phyloP scores from a whole-genome alignment of 2,329 filamentous ascomycete species.

The Aureobasidium namibiae region DNA sequence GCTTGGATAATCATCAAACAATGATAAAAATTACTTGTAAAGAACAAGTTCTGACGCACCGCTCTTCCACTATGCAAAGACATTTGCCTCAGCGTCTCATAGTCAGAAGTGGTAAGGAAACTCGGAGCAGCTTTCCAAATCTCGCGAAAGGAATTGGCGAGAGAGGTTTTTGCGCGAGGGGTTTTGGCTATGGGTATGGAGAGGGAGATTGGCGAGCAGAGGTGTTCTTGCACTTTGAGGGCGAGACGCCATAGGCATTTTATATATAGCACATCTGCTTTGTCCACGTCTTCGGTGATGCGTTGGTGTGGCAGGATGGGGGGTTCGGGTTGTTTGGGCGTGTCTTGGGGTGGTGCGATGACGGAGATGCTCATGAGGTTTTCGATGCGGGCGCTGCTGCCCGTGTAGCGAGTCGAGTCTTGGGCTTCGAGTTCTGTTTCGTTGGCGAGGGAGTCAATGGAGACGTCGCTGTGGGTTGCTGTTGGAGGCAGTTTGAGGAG shows the following conservation, averaged over 20 bases:
- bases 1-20: constrained; percentile 73
- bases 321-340: constrained; percentile 25
- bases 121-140: constrained; percentile 67
- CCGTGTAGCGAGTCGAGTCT: constrained; percentile 41
- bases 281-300: constrained; percentile 24
- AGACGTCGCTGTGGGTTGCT: constrained; percentile 71
- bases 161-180: constrained; percentile 58
- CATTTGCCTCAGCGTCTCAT: constrained; percentile 49
- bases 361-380: constrained; percentile 45
- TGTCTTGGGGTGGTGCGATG: constrained; percentile 32
- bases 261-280: constrained; percentile 47
- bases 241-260: constrained; percentile 71
- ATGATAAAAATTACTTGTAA: constrained; percentile 77
- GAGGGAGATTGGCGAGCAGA: constrained; percentile 66
- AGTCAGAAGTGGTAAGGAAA: constrained; percentile 60
- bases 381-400: constrained; percentile 34
- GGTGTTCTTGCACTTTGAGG: constrained; percentile 67
- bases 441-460: constrained; percentile 63
- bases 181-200: constrained; percentile 64
- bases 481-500: constrained; percentile 69
- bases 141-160: constrained; percentile 61
- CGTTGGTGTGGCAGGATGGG: constrained; percentile 27
- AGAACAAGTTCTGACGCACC: constrained; percentile 66
- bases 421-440: constrained; percentile 46
- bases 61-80: constrained; percentile 55